Base-by-base conservation (phyloP, 2,329 filamentous ascomycete genomes). In the Trichothecium roseum region DNA sequence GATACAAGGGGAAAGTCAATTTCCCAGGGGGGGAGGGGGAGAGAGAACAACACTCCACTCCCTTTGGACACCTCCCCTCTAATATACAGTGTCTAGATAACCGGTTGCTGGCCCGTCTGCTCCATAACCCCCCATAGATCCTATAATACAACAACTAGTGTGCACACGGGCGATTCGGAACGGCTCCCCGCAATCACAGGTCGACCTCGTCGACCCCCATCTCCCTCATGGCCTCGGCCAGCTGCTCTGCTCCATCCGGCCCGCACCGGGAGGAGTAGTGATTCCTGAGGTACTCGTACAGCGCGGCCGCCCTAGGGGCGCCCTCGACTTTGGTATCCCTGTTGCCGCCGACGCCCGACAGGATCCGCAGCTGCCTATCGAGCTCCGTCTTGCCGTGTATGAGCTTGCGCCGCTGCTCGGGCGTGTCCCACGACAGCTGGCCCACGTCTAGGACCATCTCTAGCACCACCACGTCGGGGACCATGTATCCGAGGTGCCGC, bases 391-490 rank as follows among this genome's bases (percentile, higher is more conserved):
- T 64, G 4, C 60, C 60, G 12, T 49, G 43, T 28, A 67, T 53
- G 15, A 72, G 56, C 39, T 59, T 59, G 16, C 52, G 52, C 18
- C 64, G 54, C 37, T 60, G 56, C 27, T 51, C 39, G 1, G 60
- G 52, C 15, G 56, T 62, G 26, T 66, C 60, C 54, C 60, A 62
- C 8, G 55, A 46, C 7, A 72, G 47, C 45, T 63, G 63, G 4
- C 59, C 61, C 2, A 62, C 64, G 35, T 59, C 62, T 18, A 69
- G 44, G 10, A 63, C 40, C 43, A 72, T 53, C 48, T 71, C 68
- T 18, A 72, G 49, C 20, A 61, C 60, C 35, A 71, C 55, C 12
- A 59, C 52, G 38, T 69, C 66, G 1, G 65, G 49, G 2, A 64
- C 64, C 4, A 56, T 41, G 44, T 66, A 69, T 18, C 53, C 44